Evolutionary conservation across 148 eudicot species (phyloP).

Genomic region (Nepenthes gracilis): DNA sequence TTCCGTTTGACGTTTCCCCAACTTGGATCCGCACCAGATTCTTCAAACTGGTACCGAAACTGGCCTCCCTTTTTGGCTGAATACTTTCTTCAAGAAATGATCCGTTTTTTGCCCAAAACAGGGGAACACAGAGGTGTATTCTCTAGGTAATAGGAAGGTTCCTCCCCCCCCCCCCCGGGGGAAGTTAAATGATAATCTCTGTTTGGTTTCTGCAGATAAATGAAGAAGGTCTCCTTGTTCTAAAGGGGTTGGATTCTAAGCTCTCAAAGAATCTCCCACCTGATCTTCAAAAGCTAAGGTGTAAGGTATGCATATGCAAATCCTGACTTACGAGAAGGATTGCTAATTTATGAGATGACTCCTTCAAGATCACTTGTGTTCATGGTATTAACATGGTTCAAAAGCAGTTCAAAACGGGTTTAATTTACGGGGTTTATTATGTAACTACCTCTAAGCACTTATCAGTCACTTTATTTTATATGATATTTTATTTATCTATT

Average conservation of each 20-base stretch:
- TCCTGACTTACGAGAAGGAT: too few relatives aligned
- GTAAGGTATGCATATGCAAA: conserved; percentile 29
- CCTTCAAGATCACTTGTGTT: too few relatives aligned
- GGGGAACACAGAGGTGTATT: background rate
- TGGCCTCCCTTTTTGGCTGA: background rate
- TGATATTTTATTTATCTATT: too few relatives aligned
- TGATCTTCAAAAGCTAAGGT: conserved; percentile 60
- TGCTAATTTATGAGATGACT: too few relatives aligned
- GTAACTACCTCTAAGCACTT: too few relatives aligned
- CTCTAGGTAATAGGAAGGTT: background rate
- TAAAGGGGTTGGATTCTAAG: conserved; percentile 69
- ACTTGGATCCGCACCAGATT: conserved; percentile 66
- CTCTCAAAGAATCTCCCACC: conserved; percentile 64
- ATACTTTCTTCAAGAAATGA: background rate
- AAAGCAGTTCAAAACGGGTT: too few relatives aligned
- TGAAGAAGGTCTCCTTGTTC: conserved; percentile 61
- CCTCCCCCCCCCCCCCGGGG: too few relatives aligned
- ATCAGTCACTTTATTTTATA: too few relatives aligned
- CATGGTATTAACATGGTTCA: too few relatives aligned
- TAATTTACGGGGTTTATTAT: too few relatives aligned
- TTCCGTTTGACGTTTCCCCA: conserved; percentile 62
- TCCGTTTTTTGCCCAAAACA: too few relatives aligned
- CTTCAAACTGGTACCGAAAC: conserved; percentile 41
- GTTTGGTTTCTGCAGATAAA: conserved; percentile 33
- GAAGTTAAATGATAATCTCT: background rate